Conservation (phyloP, 805 yeast species). For the Lipomyces kockii region DNA sequence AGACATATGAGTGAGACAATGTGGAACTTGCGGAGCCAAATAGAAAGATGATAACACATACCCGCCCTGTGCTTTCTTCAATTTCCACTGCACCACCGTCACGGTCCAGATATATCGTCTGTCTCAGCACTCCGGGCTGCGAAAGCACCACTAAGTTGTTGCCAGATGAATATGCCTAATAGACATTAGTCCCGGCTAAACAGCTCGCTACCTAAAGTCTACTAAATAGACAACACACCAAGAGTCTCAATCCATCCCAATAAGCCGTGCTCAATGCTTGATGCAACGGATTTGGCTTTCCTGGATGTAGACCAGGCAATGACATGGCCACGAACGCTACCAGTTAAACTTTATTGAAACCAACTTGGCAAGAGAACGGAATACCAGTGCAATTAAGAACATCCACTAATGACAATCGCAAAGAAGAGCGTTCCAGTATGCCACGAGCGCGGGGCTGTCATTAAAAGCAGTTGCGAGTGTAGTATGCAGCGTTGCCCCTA, state of each 20-base stretch:
- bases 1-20: background rate
- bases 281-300: slow-evolving; percentile 69
- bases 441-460: background rate
- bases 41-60: slow-evolving; percentile 28
- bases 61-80: slow-evolving; percentile 59
- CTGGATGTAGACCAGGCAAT: slow-evolving; percentile 73
- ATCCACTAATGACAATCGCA: background rate
- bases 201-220: background rate
- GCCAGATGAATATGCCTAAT: slow-evolving; percentile 79
- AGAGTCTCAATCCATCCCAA: slow-evolving; percentile 69
- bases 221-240: slow-evolving; percentile 44
- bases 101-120: slow-evolving; percentile 70
- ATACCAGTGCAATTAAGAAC: background rate
- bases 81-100: slow-evolving; percentile 73
- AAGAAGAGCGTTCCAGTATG: background rate
- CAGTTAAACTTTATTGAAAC: background rate
- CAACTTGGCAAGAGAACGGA: slow-evolving; percentile 4
- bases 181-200: background rate
- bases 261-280: slow-evolving; percentile 61
- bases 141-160: slow-evolving; percentile 76
- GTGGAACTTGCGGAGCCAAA: background rate
- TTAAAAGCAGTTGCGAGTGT: background rate
- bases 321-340: background rate
- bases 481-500: background rate
- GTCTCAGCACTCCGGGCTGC: slow-evolving; percentile 60